Evolutionary conservation across 495 filamentous ascomycete genomes (phyloP), one percentile per base, ranked within the genome.

Genomic region (Tuber calosporum): DNA sequence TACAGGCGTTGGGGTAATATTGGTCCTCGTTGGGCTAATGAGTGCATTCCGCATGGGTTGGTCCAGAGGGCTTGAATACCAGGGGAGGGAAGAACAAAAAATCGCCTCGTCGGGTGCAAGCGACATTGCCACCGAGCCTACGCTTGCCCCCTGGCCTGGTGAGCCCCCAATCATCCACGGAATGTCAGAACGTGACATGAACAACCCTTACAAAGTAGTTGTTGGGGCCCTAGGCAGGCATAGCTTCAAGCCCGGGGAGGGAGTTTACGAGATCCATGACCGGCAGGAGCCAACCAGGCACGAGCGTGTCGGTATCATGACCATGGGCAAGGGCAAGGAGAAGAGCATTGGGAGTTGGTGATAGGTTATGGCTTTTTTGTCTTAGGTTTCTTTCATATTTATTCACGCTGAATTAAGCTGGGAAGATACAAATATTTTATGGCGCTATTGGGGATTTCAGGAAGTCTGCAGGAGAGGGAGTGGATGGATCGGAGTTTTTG

Each of bases 1-100:
- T n/a, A 66, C 34, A 9, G 53, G 30, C 34, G 73, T 78, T 34
- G 75, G 68, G n/a, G 36, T 73, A 22, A 66, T 78, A 15, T 43
- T 78, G 37, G 6, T 78, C 22, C 73, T 78, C 4, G 75, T 71
- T 36, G 76, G 74, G 77, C 19, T 78, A 17, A 78, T 78, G 76
- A 77, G 69, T 17, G 76, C 76, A 53, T 78, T 78, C 75, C 75
- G 75, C 42, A 66, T 78, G 30, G 76, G 76, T 0, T 78, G 76
- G 76, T 71, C 76, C 30, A 78, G 70, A 22, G 76, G 76, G 9
- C 76, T 68, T 62, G 42, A 48, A 34, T 71, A 77, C 58, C 72
- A 71, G 36, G 58, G 66, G 70, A 73, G 66, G 26, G 34, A n/a
- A 11, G 58, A 66, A 40, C 53, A 4, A 34, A 62, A 34, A 34